phyloP scores from a whole-genome alignment of 2,329 filamentous ascomycete species.

The Penicillium palitans region DNA sequence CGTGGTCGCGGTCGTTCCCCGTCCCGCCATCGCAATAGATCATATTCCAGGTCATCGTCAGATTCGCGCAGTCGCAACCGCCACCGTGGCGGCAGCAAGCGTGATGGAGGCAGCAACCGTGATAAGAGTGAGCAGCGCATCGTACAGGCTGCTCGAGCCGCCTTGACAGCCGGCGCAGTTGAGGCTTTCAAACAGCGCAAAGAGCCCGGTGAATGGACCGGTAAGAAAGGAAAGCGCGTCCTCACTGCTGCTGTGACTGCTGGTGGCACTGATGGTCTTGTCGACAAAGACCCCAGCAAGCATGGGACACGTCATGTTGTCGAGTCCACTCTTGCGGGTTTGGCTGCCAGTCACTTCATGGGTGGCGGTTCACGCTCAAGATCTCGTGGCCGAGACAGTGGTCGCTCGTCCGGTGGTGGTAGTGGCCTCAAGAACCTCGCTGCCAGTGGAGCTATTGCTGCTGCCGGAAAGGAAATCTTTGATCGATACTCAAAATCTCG shows the following conservation, averaged over 20 bases:
- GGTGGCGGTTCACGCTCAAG: conserved; percentile 72
- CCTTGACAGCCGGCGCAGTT: conserved; percentile 82
- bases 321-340: conserved; percentile 84
- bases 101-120: conserved; percentile 47
- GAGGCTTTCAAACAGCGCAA: conserved; percentile 91
- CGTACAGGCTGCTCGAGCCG: conserved; percentile 87
- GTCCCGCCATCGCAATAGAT: conserved; percentile 33
- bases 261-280: conserved; percentile 77
- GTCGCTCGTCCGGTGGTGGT: conserved; percentile 50
- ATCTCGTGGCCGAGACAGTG: conserved; percentile 63
- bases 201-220: conserved; percentile 84
- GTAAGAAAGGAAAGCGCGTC: conserved; percentile 87
- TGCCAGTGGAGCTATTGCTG: conserved; percentile 47
- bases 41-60: conserved; percentile 53
- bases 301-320: conserved; percentile 77
- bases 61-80: conserved; percentile 50
- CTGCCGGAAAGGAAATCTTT: conserved; percentile 50
- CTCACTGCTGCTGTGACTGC: conserved; percentile 83
- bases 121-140: conserved; percentile 61
- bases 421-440: conserved; percentile 44
- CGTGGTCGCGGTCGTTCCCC: conserved; percentile 48
- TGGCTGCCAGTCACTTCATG: conserved; percentile 80
- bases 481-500: conserved; percentile 42
- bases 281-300: conserved; percentile 67
- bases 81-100: conserved; percentile 50